phyloP scores from a whole-genome alignment of 2,329 filamentous ascomycete genomes.

The Alternaria panax region DNA sequence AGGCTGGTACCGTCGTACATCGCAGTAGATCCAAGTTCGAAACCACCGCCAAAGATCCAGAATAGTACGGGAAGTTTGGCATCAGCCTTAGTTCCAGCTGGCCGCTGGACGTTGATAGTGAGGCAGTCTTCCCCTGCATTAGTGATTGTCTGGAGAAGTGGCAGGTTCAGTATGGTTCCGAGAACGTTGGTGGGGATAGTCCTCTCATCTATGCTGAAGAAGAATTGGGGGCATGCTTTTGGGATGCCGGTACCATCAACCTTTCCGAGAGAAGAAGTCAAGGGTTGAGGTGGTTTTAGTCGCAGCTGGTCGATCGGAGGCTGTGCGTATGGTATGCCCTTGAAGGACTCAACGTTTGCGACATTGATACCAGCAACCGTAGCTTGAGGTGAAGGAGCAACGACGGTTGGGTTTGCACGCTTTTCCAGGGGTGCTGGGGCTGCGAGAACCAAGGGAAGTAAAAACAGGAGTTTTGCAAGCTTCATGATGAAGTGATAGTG shows the following conservation, averaged over 20 bases:
- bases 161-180: slow-evolving; percentile 49
- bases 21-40: slow-evolving; percentile 47
- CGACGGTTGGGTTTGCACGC: slow-evolving; percentile 61
- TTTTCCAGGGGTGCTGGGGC: slow-evolving; percentile 53
- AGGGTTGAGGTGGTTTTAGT: slow-evolving; percentile 70
- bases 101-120: slow-evolving; percentile 54
- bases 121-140: slow-evolving; percentile 55
- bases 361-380: slow-evolving; percentile 61
- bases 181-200: slow-evolving; percentile 49
- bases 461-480: slow-evolving; percentile 25
- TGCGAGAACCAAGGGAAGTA: slow-evolving; percentile 41
- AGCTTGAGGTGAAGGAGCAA: slow-evolving; percentile 59
- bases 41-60: slow-evolving; percentile 58
- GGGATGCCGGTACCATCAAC: slow-evolving; percentile 66
- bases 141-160: slow-evolving; percentile 48
- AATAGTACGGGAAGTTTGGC: slow-evolving; percentile 57
- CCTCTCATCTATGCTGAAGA: slow-evolving; percentile 59
- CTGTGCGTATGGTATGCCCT: slow-evolving; percentile 77
- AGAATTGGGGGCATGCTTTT: slow-evolving; percentile 75
- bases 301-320: slow-evolving; percentile 71
- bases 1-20: slow-evolving; percentile 54
- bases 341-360: slow-evolving; percentile 69
- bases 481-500: slow-evolving; percentile 35
- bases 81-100: slow-evolving; percentile 45
- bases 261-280: slow-evolving; percentile 65